Percentiles rank a stretch among this genome's conserved stretches.
Conservation (phyloP, 495 filamentous ascomycete genomes). For the Daldinia grandis region DNA sequence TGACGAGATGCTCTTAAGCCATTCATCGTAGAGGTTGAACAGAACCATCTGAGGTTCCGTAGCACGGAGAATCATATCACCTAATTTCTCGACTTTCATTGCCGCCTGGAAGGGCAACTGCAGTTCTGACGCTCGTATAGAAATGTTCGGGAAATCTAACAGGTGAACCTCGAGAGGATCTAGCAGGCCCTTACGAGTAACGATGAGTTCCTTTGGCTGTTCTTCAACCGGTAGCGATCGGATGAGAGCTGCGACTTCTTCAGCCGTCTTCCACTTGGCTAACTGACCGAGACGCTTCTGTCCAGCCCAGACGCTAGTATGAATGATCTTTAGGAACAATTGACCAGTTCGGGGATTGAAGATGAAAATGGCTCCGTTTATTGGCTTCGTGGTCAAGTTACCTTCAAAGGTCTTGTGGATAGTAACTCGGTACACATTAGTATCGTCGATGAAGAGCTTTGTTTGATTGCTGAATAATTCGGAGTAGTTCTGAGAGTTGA, state of each 20-base stretch:
- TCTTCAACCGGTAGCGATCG: constrained; percentile 97
- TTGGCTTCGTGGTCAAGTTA: constrained; percentile 98
- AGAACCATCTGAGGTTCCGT: constrained; percentile 99
- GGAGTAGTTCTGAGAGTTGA: constrained; percentile 99
- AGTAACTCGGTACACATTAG: constrained; percentile 98
- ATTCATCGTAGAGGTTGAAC: constrained; percentile 99
- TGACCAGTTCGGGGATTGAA: constrained; percentile 99
- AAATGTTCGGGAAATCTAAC: constrained; percentile 99
- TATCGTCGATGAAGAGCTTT: constrained; percentile 99
- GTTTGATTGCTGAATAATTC: constrained; percentile 99
- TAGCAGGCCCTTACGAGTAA: constrained; percentile 95
- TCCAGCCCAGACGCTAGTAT: constrained; percentile 99
- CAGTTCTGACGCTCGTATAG: constrained; percentile 96
- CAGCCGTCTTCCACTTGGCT: constrained; percentile 99
- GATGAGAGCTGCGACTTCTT: constrained; percentile 99
- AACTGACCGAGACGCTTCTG: constrained; percentile 99
- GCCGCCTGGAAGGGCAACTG: constrained; percentile 99
- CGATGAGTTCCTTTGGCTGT: constrained; percentile 98
- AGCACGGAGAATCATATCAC: constrained; percentile 97
- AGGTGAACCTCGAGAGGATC: constrained; percentile 98
- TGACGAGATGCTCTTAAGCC: constrained; percentile 97
- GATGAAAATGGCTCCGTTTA: constrained; percentile 99
- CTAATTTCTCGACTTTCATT: constrained; percentile 99
- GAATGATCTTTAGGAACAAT: constrained; percentile 98
- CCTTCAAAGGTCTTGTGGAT: constrained; percentile 99